Conservation (phyloP, 1,284 basidiomycete species). For the Pholiota adiposa region DNA sequence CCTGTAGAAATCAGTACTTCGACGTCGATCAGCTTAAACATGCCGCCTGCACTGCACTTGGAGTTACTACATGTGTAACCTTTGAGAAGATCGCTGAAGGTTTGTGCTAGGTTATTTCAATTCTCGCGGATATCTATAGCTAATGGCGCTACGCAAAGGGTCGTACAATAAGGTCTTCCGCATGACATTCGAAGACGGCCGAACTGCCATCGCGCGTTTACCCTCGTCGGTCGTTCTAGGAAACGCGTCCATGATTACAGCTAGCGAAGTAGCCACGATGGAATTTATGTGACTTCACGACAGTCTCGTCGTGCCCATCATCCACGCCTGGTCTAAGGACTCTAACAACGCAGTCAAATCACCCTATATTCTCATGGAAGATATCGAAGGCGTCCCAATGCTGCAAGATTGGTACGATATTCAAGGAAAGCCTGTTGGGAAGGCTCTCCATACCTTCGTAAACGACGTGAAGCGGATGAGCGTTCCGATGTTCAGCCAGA, state of each 20-base stretch:
- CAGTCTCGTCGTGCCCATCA: neutral
- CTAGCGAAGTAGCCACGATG: constrained; percentile 1
- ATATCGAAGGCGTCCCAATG: neutral
- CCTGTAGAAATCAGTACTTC: neutral
- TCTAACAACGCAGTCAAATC: neutral
- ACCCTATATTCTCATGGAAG: neutral
- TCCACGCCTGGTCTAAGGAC: neutral
- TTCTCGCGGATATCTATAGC: neutral
- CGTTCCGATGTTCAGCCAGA: neutral
- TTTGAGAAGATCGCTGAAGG: neutral
- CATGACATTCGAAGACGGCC: neutral
- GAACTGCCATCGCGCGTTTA: neutral
- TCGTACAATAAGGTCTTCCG: neutral
- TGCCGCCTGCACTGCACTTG: neutral
- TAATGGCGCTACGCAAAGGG: neutral
- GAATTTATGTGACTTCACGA: neutral
- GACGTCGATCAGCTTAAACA: neutral
- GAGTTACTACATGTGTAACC: neutral
- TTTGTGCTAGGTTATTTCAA: neutral
- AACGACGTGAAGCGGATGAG: neutral
- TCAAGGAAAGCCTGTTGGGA: neutral
- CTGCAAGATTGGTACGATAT: neutral
- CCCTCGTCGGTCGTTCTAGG: neutral
- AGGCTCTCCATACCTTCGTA: neutral
- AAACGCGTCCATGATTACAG: neutral